Conservation (phyloP, 129 eudicot species). For the Flaveria linearis region DNA sequence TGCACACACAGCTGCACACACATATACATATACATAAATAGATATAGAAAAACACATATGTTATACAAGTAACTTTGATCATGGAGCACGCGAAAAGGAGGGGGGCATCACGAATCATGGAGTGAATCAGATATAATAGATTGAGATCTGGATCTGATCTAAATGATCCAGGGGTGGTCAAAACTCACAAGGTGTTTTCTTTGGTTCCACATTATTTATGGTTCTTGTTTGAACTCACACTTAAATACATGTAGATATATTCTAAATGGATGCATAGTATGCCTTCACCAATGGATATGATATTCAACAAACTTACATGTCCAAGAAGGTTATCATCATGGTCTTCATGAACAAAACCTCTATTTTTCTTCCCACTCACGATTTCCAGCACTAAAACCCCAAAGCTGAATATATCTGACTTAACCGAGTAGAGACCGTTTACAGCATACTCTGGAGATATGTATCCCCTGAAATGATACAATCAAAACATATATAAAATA, state of each 20-base stretch:
- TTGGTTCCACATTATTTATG: no score
- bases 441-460: conserved; percentile 50
- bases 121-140: no score
- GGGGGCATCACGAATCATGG: no score
- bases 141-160: no score
- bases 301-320: conserved; percentile 35
- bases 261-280: background rate
- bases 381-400: conserved; percentile 47
- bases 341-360: conserved; percentile 39
- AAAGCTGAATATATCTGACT: conserved; percentile 46
- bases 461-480: conserved; percentile 34
- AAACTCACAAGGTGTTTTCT: no score
- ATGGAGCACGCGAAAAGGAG: no score
- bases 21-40: no score
- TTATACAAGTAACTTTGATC: no score
- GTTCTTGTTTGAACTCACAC: background rate
- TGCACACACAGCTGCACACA: no score
- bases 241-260: background rate
- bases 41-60: no score
- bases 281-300: background rate
- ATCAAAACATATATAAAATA: background rate
- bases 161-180: no score
- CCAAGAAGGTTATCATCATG: conserved; percentile 43
- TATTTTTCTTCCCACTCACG: conserved; percentile 43
- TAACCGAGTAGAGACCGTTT: conserved; percentile 42